These are phyloP conservation scores for Dioszegia hungarica DNA, from an alignment of 768 basidiomycete species.

Conservation along the genomic window DNA sequence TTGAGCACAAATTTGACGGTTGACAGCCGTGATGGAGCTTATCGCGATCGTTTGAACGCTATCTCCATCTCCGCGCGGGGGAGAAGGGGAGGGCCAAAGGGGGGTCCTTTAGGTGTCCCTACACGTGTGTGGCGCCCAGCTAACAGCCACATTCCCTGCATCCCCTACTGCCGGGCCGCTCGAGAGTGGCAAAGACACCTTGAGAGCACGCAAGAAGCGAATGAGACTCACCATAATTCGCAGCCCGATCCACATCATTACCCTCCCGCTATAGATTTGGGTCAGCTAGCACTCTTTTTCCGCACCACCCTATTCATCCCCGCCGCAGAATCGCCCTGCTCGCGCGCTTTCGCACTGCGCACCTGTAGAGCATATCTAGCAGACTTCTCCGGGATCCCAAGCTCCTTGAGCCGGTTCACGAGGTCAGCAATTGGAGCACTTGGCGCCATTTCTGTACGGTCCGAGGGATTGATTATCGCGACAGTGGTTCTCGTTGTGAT, in stretches of 20 bases:
- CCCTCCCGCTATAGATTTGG: conserved; percentile 24
- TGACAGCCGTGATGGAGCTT: not conserved
- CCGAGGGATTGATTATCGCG: too few species aligned
- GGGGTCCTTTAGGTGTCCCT: not conserved
- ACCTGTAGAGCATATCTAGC: conserved; percentile 42
- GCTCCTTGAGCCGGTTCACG: conserved; percentile 29
- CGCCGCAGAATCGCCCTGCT: not conserved
- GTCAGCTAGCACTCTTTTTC: too few species aligned
- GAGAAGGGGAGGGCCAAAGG: not conserved
- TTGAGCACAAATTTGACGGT: not conserved
- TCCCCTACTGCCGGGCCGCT: too few species aligned
- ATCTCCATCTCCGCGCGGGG: too few species aligned
- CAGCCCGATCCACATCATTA: conserved; percentile 41
- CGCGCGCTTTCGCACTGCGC: not conserved
- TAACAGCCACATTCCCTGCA: too few species aligned
- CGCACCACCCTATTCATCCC: not conserved
- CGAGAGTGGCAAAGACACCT: too few species aligned
- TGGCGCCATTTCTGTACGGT: not conserved
- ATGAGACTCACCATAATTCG: conserved; percentile 46
- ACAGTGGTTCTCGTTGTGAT: too few species aligned
- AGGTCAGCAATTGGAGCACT: conserved; percentile 7
- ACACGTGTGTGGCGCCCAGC: too few species aligned
- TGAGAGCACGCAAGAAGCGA: not conserved
- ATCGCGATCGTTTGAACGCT: too few species aligned
- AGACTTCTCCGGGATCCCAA: conserved; percentile 41